Percentiles rank a stretch among this genome's conserved stretches.
Conservation (phyloP, 257 asterid species). For the Solanum lignicaule region DNA sequence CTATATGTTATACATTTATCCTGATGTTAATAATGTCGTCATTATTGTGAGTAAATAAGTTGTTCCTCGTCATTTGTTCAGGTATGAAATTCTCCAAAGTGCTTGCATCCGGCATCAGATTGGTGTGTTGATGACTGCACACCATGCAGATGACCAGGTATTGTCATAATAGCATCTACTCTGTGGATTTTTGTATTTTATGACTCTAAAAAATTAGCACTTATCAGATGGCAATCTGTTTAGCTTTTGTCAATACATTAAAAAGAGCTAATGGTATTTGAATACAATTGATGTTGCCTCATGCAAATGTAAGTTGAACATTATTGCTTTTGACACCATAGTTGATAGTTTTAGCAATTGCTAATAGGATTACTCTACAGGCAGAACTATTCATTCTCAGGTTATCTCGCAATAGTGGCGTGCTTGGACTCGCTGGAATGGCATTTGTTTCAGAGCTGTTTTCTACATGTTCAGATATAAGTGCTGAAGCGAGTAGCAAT, state of each 20-base stretch:
- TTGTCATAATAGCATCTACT: neutral
- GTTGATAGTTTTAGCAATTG: neutral
- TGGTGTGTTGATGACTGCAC: slow-evolving; percentile 68
- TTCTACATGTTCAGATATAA: slow-evolving; percentile 23
- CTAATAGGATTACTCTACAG: slow-evolving; percentile 32
- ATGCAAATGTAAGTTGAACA: neutral
- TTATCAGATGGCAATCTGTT: neutral
- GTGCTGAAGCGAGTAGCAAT: slow-evolving; percentile 23
- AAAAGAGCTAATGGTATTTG: neutral
- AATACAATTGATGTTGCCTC: neutral
- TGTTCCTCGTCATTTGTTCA: slow-evolving; percentile 3
- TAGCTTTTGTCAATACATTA: neutral
- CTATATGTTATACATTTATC: neutral
- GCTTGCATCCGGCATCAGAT: slow-evolving; percentile 45
- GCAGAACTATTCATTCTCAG: slow-evolving; percentile 83
- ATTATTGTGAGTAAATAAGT: neutral
- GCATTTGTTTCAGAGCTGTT: slow-evolving; percentile 57
- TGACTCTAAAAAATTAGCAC: neutral
- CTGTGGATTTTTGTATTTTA: neutral
- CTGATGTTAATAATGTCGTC: neutral
- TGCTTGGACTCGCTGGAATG: slow-evolving; percentile 97
- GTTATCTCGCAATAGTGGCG: slow-evolving; percentile 80
- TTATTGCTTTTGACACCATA: neutral
- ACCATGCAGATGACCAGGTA: slow-evolving; percentile 98
- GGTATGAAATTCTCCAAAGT: slow-evolving; percentile 60